Evolutionary conservation across 2,329 filamentous ascomycete species (phyloP), one percentile per base, ranked within the genome.

Genomic region (Lachnellula cervina): DNA sequence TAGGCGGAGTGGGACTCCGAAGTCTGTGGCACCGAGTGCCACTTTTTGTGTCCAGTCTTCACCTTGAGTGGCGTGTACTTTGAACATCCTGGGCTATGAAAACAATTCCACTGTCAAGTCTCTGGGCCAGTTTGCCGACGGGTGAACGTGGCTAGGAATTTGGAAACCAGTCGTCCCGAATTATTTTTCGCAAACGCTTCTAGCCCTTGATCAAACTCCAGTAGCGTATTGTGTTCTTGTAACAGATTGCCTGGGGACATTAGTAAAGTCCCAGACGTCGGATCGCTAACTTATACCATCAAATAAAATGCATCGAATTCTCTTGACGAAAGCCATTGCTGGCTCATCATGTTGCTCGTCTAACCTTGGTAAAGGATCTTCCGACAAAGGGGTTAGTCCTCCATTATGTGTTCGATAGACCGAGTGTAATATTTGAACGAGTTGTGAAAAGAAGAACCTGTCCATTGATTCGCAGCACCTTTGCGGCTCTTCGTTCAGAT

Each of bases 91-190:
- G 28, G 28, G 28, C 28, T 11, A 9, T 32, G 28, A 32, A 32
- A 2, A 13, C 9, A 11, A 13, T 32, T 32, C 9, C 9, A 28
- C 4, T 32, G 9, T 38, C 21, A 19, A 38, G 19, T 25, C 34
- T 34, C n/a, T 11, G 25, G 9, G 4, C 28, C 28, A 32, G 4
- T 32, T 13, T 32, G 8, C 28, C 9, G 28, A 11, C 28, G 78
- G 13, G 74, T 79, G 0, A 73, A 80, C 53, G 83, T 78, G 60
- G 80, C 83, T 59, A 59, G 35, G 43, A 61, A 61, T 23, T 49
- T 57, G 14, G 82, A 35, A 16, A 59, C 48, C 16, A 61, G 37
- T 13, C 59, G 32, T 21, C 59, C 59, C 17, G 59, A 61, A 35
- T 59, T 61, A 3, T 28, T 32, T 37, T 51, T 49, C 32, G 43